Evolutionary conservation across 1,139 yeast species (phyloP).

Genomic region (Waltiozyma sp.): DNA sequence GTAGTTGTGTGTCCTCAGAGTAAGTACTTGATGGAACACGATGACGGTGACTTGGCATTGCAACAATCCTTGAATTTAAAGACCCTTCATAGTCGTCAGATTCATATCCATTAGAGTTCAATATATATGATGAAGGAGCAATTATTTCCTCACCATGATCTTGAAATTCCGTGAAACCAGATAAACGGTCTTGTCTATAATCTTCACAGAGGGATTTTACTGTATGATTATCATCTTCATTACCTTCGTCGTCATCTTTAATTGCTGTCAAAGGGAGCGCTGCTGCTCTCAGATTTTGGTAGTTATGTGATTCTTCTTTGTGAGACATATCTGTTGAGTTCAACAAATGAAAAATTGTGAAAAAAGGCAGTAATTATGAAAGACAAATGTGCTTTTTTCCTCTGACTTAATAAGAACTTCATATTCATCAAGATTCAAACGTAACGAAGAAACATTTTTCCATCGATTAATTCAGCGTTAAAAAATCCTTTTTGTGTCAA

Average conservation of each 20-base stretch:
- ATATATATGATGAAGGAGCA: conserved; percentile 7
- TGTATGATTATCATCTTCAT: background rate
- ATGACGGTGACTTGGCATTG: background rate
- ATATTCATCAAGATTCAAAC: too few relatives aligned
- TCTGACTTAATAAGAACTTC: too few relatives aligned
- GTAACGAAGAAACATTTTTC: too few relatives aligned
- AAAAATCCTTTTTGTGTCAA: too few relatives aligned
- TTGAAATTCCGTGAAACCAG: conserved; percentile 2
- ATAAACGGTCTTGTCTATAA: background rate
- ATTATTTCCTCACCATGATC: conserved; percentile 2
- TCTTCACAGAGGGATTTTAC: background rate
- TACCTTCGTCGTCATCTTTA: background rate
- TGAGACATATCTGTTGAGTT: too few relatives aligned
- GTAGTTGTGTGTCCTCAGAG: background rate
- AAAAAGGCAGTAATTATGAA: too few relatives aligned
- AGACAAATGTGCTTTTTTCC: too few relatives aligned
- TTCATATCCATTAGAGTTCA: conserved; percentile 3
- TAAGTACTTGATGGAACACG: background rate
- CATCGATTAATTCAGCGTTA: too few relatives aligned
- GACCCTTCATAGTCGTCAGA: background rate
- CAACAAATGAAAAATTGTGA: too few relatives aligned
- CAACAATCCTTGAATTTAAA: background rate
- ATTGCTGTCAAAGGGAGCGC: too few relatives aligned
- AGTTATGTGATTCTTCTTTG: too few relatives aligned
- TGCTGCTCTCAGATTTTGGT: too few relatives aligned